phyloP scores from a whole-genome alignment of 2,329 filamentous ascomycete species.

The Fusarium sp. region DNA sequence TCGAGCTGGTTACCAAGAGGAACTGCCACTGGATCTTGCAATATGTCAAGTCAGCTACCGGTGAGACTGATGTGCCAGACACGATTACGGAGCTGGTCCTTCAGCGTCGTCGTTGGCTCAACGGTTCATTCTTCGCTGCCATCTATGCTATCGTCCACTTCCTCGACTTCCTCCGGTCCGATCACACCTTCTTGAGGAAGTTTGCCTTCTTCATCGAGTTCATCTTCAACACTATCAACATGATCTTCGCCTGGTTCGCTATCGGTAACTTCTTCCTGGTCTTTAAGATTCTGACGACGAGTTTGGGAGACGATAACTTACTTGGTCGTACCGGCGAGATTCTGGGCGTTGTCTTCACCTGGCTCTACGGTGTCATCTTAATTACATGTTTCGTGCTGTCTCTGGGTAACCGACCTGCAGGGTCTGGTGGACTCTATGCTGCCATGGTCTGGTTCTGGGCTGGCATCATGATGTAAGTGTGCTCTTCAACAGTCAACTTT shows the following conservation, averaged over 20 bases:
- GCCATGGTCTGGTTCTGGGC: conserved; percentile 99
- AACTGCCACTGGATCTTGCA: conserved; percentile 98
- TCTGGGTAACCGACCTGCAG: conserved; percentile 93
- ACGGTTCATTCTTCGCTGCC: conserved; percentile 97
- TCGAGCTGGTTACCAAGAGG: conserved; percentile 96
- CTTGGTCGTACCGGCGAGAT: conserved; percentile 83
- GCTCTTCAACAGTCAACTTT: neutral
- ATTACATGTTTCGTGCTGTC: conserved; percentile 96
- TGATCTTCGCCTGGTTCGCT: conserved; percentile 99
- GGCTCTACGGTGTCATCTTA: conserved; percentile 91
- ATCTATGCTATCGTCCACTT: conserved; percentile 96
- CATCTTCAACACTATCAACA: conserved; percentile 92
- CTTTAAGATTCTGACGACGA: conserved; percentile 94
- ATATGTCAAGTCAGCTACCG: conserved; percentile 97
- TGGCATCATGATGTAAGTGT: conserved; percentile 85
- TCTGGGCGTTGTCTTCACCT: conserved; percentile 91
- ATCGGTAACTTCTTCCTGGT: conserved; percentile 99
- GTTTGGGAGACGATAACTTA: conserved; percentile 76
- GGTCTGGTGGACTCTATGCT: conserved; percentile 93
- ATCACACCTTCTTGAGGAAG: conserved; percentile 89
- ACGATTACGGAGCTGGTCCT: conserved; percentile 94
- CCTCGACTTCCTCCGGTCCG: conserved; percentile 94
- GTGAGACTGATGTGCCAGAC: conserved; percentile 97
- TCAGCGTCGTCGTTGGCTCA: conserved; percentile 96
- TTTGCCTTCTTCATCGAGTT: conserved; percentile 93